phyloP scores from a whole-genome alignment of 2,329 filamentous ascomycete genomes.

The Talaromyces funiculosus region DNA sequence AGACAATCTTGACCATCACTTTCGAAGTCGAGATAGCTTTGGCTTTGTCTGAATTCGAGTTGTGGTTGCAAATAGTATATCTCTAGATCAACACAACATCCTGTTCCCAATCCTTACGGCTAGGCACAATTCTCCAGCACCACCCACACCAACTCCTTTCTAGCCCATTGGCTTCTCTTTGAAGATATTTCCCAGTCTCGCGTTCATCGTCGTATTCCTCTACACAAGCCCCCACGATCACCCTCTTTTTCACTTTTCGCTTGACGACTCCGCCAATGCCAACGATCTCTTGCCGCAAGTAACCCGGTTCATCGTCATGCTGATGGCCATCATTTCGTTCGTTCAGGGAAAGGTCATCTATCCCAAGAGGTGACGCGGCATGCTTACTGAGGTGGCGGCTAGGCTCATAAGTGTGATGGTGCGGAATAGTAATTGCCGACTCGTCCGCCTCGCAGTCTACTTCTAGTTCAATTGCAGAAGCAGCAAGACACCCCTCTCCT shows the following conservation, averaged over 20 bases:
- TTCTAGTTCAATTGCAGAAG: constrained; percentile 72
- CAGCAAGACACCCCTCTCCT: constrained; percentile 68
- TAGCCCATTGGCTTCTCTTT: constrained; percentile 62
- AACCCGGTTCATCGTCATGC: constrained; percentile 56
- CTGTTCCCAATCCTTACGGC: constrained; percentile 25
- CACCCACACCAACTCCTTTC: constrained; percentile 85
- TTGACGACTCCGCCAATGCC: constrained; percentile 85
- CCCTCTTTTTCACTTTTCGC: constrained; percentile 76
- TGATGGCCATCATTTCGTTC: constrained; percentile 17
- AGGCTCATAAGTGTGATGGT: constrained; percentile 21
- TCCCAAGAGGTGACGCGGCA: background rate
- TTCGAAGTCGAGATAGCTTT: background rate
- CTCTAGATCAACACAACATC: background rate
- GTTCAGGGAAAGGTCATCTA: background rate
- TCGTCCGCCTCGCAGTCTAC: constrained; percentile 80
- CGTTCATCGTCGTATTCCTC: constrained; percentile 79
- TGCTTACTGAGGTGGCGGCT: background rate
- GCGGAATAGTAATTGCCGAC: constrained; percentile 43
- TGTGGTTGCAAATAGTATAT: background rate
- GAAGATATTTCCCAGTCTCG: constrained; percentile 59
- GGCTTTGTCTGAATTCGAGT: background rate
- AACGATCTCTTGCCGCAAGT: constrained; percentile 81
- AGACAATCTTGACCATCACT: background rate
- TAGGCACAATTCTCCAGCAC: constrained; percentile 72
- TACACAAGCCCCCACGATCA: constrained; percentile 76